Percentiles rank a stretch among this genome's conserved stretches.
phyloP scores from a whole-genome alignment of 371 early-diverging fungal species.

The Gilbertella persicaria region DNA sequence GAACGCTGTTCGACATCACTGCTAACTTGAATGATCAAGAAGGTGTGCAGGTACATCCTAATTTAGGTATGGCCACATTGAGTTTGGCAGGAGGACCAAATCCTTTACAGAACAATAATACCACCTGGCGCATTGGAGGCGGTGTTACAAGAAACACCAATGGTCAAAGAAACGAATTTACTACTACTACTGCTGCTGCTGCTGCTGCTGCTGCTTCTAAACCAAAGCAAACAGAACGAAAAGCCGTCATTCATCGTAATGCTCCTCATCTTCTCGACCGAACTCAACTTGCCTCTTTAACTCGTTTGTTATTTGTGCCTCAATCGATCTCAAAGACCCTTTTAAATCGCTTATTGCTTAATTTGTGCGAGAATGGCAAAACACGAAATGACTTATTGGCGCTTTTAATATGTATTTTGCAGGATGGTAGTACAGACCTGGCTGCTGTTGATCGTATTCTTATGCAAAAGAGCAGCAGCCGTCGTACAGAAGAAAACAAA shows the following conservation, averaged over 20 bases:
- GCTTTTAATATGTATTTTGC: conserved; percentile 81
- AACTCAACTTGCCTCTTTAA: conserved; percentile 74
- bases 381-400: conserved; percentile 84
- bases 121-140: conserved; percentile 11
- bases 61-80: background rate
- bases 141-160: background rate
- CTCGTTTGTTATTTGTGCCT: conserved; percentile 85
- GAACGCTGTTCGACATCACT: conserved; percentile 1
- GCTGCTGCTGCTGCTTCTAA: background rate
- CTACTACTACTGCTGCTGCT: background rate
- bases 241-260: conserved; percentile 47
- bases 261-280: conserved; percentile 83
- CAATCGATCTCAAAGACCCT: conserved; percentile 74
- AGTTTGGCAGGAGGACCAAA: background rate
- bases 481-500: background rate
- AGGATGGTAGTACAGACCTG: conserved; percentile 79
- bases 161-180: background rate
- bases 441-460: conserved; percentile 80
- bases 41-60: conserved; percentile 1
- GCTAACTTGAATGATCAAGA: conserved; percentile 33
- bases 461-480: background rate
- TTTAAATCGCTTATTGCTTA: conserved; percentile 73
- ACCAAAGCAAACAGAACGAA: background rate
- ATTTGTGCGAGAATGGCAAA: conserved; percentile 88
- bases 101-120: background rate